Evolutionary conservation across 768 basidiomycete genomes (phyloP).

Genomic region (Kwoniella sp.): DNA sequence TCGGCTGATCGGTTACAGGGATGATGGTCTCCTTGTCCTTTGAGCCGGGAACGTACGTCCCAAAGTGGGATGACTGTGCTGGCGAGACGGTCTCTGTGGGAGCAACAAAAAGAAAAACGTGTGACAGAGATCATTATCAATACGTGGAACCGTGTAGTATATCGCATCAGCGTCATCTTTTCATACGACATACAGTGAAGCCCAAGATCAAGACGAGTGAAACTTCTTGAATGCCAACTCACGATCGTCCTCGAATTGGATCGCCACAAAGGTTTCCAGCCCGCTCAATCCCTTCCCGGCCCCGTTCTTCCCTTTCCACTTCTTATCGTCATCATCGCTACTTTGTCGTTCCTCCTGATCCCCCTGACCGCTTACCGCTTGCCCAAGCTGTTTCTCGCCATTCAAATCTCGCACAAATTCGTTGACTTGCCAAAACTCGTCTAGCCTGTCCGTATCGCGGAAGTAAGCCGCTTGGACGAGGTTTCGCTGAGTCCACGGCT

Average conservation of each 20-base stretch:
- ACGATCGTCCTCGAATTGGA: constrained; percentile 55
- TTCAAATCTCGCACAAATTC: constrained; percentile 55
- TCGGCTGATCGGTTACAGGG: constrained; percentile 27
- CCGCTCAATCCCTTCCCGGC: constrained; percentile 29
- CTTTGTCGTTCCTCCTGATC: neutral
- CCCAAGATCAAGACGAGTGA: neutral
- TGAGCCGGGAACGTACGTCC: constrained; percentile 35
- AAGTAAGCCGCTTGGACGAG: constrained; percentile 58
- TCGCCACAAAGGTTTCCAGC: constrained; percentile 44
- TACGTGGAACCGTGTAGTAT: no score
- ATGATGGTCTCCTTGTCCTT: constrained; percentile 38
- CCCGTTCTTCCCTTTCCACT: constrained; percentile 16
- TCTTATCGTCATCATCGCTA: constrained; percentile 13
- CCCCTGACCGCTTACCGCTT: neutral
- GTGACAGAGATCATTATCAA: no score
- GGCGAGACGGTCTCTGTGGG: constrained; percentile 51
- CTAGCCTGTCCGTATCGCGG: constrained; percentile 56
- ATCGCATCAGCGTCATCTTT: no score
- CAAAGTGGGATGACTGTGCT: constrained; percentile 52
- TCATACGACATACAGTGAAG: no score
- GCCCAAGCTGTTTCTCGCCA: constrained; percentile 51
- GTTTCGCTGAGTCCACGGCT: constrained; percentile 49
- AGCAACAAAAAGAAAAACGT: no score
- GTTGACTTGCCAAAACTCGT: constrained; percentile 52
- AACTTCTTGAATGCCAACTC: constrained; percentile 24